These are phyloP conservation scores for Talaromyces amestolkiae DNA, from an alignment of 2,329 filamentous ascomycete genomes.

Conservation along the genomic window DNA sequence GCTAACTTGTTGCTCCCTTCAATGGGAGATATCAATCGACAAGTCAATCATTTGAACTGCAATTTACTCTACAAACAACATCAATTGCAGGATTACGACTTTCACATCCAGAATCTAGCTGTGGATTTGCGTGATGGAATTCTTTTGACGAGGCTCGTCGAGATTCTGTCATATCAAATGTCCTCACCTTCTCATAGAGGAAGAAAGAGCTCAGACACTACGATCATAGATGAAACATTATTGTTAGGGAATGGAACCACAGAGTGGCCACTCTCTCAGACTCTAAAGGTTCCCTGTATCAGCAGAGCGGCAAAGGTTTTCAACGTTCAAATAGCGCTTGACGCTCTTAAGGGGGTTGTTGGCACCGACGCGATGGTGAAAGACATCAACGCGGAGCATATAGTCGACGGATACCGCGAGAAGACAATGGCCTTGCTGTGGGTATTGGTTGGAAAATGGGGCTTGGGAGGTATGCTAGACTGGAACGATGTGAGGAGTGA, in stretches of 20 bases:
- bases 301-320: constrained; percentile 57
- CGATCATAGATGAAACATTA: constrained; percentile 46
- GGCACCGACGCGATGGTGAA: constrained; percentile 43
- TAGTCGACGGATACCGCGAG: constrained; percentile 64
- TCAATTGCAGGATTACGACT: constrained; percentile 58
- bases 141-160: constrained; percentile 58
- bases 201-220: constrained; percentile 22
- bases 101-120: constrained; percentile 59
- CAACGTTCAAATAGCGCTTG: constrained; percentile 59
- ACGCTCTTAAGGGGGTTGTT: constrained; percentile 48
- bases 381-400: constrained; percentile 54
- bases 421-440: constrained; percentile 62
- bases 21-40: constrained; percentile 56
- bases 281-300: constrained; percentile 57
- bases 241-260: constrained; percentile 43
- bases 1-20: constrained; percentile 57
- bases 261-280: constrained; percentile 53
- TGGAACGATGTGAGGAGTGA: constrained; percentile 55
- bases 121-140: constrained; percentile 63
- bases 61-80: constrained; percentile 55
- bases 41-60: constrained; percentile 57
- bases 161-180: constrained; percentile 53
- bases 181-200: constrained; percentile 27
- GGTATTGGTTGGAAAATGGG: constrained; percentile 58
- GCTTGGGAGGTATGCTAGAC: constrained; percentile 54